phyloP scores from a whole-genome alignment of 108 stramenopile species.

The Cyclostephanos invisitatus region DNA sequence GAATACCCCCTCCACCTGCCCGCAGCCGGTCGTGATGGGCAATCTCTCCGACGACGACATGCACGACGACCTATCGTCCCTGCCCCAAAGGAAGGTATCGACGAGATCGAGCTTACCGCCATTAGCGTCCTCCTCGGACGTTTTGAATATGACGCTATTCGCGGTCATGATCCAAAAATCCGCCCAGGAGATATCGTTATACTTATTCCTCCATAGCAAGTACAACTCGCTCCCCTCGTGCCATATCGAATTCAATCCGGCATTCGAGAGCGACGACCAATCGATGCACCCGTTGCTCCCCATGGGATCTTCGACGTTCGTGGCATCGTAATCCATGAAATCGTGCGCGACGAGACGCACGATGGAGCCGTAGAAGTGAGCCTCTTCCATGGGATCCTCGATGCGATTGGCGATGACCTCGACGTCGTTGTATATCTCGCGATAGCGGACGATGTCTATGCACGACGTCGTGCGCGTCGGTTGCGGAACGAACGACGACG shows the following conservation, averaged over 20 bases:
- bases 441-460: constrained; percentile 21
- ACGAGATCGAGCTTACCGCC: constrained; percentile 24
- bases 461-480: neutral
- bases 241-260: constrained; percentile 40
- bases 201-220: constrained; percentile 16
- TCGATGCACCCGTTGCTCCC: constrained; percentile 46
- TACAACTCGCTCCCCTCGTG: constrained; percentile 10
- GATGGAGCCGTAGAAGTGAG: constrained; percentile 42
- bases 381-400: constrained; percentile 11
- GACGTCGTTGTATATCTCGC: constrained; percentile 32
- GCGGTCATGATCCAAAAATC: constrained; percentile 53
- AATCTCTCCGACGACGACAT: constrained; percentile 27
- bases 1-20: constrained; percentile 42
- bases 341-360: constrained; percentile 46
- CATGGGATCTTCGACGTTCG: constrained; percentile 15
- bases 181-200: constrained; percentile 25
- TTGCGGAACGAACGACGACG: no score
- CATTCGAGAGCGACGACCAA: constrained; percentile 22
- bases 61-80: constrained; percentile 28
- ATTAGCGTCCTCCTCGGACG: constrained; percentile 18
- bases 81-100: constrained; percentile 46
- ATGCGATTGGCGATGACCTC: constrained; percentile 19
- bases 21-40: constrained; percentile 29
- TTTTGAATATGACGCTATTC: constrained; percentile 31
- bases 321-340: constrained; percentile 45